Base-by-base conservation (phyloP, 371 early-diverging fungal genomes). In the Encephalitozoon hellem region DNA sequence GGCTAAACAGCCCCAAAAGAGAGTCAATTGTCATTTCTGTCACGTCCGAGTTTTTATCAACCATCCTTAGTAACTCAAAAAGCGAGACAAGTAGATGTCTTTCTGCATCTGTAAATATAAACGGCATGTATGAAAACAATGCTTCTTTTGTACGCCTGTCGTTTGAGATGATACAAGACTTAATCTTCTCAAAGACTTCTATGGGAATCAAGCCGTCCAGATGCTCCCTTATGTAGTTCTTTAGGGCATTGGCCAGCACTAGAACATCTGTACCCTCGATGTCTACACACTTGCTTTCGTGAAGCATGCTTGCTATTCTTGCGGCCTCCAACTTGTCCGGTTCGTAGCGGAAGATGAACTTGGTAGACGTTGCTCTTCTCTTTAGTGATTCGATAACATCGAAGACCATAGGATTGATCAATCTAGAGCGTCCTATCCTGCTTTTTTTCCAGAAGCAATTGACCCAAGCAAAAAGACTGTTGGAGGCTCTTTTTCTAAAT, bases 11-110 rank as follows among this genome's bases (percentile, higher is more conserved):
- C n/a, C 42, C 54, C 25, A 74, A 15, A 3, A 74, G 30, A 1
- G 55, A 42, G 23, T 42, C 49, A n/a, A 74, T 74, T 11, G 38
- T 30, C 67, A 74, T 74, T 11, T 74, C 49, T 47, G 74, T 74
- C 38, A 52, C 15, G 0, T 67, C 74, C 9, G 54, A 53, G 39
- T 74, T 34, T 25, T 42, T 21, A 23, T 51, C 66, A 25, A 74
- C 52, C 23, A 66, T 30, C 25, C 26, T 25, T 11, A 74, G 67
- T 9, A 74, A 9, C 18, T 39, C 45, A 47, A 74, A 53, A 15
- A 74, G 25, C n/a, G 54, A 39, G 4, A 18, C 21, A 6, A 74
- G 32, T 9, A 74, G 28, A 8, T 11, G 8, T 15, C 26, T 39
- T 30, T 74, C 74, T 52, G 54, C 39, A 21, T 67, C 53, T 9